phyloP scores from a whole-genome alignment of 176 grass and related monocot species.

The Calamus simplicifolius region DNA sequence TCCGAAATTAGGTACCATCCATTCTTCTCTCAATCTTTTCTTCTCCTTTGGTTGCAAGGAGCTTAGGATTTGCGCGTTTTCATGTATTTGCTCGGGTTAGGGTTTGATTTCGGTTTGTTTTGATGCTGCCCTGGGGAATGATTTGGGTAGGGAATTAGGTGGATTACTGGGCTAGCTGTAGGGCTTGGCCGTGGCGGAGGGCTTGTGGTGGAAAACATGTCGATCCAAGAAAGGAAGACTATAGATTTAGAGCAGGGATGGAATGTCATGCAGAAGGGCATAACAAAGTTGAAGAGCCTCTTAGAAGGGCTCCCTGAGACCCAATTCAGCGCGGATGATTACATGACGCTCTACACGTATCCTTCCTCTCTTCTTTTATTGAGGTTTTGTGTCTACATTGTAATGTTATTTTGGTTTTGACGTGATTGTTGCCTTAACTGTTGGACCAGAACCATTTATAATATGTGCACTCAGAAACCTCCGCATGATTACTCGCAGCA shows the following conservation, averaged over 20 bases:
- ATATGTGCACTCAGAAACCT: slow-evolving; percentile 93
- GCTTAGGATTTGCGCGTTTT: too few species aligned
- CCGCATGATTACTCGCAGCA: slow-evolving; percentile 82
- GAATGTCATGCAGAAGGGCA: slow-evolving; percentile 73
- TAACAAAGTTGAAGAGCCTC: slow-evolving; percentile 80
- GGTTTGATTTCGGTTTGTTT: too few species aligned
- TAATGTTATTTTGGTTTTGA: too few species aligned
- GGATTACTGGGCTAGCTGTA: too few species aligned
- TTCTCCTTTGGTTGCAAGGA: too few species aligned
- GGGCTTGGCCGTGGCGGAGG: too few species aligned
- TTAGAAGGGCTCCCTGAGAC: slow-evolving; percentile 56
- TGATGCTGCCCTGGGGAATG: too few species aligned
- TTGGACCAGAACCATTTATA: slow-evolving; percentile 70
- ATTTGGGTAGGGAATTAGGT: too few species aligned
- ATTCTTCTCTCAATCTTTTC: too few species aligned
- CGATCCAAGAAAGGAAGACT: slow-evolving; percentile 69
- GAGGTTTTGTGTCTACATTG: not conserved
- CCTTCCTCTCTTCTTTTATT: not conserved
- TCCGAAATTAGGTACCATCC: too few species aligned
- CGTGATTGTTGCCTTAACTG: not conserved
- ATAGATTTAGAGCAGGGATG: slow-evolving; percentile 91
- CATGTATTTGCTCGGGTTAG: too few species aligned
- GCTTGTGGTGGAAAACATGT: slow-evolving; percentile 20
- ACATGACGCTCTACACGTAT: slow-evolving; percentile 99
- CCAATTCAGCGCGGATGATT: slow-evolving; percentile 68